Percentiles rank a stretch among this genome's conserved stretches.
phyloP scores from a whole-genome alignment of 768 basidiomycete genomes.

The Termitomyces sp. region DNA sequence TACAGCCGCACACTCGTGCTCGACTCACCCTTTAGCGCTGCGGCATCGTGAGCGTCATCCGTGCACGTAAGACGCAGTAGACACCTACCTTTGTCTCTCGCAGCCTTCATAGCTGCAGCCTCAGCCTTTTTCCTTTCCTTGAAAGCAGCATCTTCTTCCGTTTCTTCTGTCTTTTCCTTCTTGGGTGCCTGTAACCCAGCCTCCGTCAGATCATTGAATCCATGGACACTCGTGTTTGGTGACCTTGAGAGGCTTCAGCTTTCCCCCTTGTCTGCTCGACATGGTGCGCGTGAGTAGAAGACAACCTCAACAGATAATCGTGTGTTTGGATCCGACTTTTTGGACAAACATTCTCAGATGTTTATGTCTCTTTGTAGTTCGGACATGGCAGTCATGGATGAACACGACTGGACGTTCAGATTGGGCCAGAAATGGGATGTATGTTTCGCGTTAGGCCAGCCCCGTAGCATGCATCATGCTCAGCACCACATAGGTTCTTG shows the following conservation, averaged over 20 bases:
- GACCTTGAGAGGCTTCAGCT: slow-evolving; percentile 85
- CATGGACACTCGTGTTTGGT: background rate
- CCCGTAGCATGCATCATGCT: background rate
- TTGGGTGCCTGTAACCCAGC: slow-evolving; percentile 59
- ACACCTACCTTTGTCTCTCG: slow-evolving; percentile 65
- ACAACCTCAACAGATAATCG: background rate
- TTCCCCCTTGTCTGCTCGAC: slow-evolving; percentile 75
- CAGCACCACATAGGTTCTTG: slow-evolving; percentile 49
- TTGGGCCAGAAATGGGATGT: slow-evolving; percentile 33
- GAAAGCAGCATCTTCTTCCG: slow-evolving; percentile 67
- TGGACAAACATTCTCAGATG: slow-evolving; percentile 6
- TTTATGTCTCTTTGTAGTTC: background rate
- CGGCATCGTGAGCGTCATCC: background rate
- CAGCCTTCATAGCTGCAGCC: slow-evolving; percentile 64
- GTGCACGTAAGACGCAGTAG: slow-evolving; percentile 1
- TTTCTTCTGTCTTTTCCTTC: slow-evolving; percentile 71
- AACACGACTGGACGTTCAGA: slow-evolving; percentile 13
- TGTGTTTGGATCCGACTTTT: slow-evolving; percentile 6
- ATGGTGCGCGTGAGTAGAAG: slow-evolving; percentile 24
- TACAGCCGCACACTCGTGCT: background rate
- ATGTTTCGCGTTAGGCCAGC: slow-evolving; percentile 9
- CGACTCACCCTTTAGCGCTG: slow-evolving; percentile 51
- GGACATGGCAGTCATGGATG: background rate
- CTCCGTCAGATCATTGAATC: background rate
- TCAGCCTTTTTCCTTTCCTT: slow-evolving; percentile 77